Base-by-base conservation (phyloP, 768 basidiomycete species). In the Tylopilus vinaceipallidus region DNA sequence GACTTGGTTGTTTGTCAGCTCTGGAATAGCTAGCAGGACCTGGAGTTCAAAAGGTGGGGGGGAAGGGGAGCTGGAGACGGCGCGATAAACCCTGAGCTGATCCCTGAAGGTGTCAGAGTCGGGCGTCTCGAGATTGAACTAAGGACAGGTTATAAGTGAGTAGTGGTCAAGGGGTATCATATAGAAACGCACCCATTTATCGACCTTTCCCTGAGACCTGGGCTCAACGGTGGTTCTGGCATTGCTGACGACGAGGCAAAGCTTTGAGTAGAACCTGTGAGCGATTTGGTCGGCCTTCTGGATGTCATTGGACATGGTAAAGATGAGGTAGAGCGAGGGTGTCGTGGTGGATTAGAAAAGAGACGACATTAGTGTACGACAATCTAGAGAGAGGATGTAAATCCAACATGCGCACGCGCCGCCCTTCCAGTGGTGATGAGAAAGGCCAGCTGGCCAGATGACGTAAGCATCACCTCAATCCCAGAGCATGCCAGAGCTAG, bases 201-300 rank as follows among this genome's bases (percentile, higher is more conserved):
- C 89, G 38, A 78, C 69, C 73, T 80, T 88, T 33, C 71, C 67
- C 53, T 68, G 71, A 27, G 59, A 55, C 49, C 57, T 67, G 1
- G 66, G 64, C 56, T 78, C 80, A 43, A 68, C 66, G 36, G 86
- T 85, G n/a, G 83, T 75, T 52, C 90, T 75, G 13, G 88, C 86
- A 63, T 88, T 74, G 66, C 83, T 78, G 56, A 92, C 76, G 58
- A 88, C 78, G 61, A 86, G 82, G 65, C 81, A 81, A 45, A 91
- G 82, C 74, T 92, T 92, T 43, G 84, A 81, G 72, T 88, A 91
- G 69, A 89, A 82, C 66, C 84, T 83, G 68, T 84, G 83, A 42
- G 86, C 86, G 60, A 92, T 91, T 76, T 90, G 88, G 77, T 92
- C 88, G 57, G 88, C 86, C 75, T 83, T 90, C 64, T 71, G 71